Percentiles rank a stretch among this genome's conserved stretches.
phyloP scores from a whole-genome alignment of 2,329 filamentous ascomycete species.

The Thelonectria blattea region DNA sequence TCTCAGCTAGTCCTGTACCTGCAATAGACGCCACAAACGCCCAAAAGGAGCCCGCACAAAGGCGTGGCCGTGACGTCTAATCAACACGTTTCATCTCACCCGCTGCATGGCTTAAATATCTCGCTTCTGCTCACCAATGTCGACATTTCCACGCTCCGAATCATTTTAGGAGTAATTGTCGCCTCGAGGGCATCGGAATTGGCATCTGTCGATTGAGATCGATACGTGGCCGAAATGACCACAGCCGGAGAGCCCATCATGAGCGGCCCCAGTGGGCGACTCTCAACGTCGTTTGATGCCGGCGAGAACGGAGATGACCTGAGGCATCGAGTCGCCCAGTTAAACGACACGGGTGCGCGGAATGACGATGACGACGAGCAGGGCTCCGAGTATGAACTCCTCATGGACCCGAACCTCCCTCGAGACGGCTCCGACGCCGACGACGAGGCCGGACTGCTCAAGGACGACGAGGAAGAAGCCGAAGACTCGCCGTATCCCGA shows the following conservation, averaged over 20 bases:
- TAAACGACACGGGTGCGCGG: conserved; percentile 48
- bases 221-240: background rate
- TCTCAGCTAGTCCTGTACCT: background rate
- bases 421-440: conserved; percentile 42
- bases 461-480: conserved; percentile 44
- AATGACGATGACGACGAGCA: conserved; percentile 53
- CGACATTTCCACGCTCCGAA: background rate
- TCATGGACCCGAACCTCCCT: conserved; percentile 60
- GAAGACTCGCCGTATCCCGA: conserved; percentile 68
- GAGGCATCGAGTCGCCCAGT: conserved; percentile 46
- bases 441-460: conserved; percentile 36
- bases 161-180: background rate
- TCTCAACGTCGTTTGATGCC: conserved; percentile 38
- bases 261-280: conserved; percentile 33
- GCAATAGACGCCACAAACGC: conserved; percentile 31
- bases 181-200: background rate
- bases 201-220: background rate
- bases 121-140: background rate
- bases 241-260: conserved; percentile 30
- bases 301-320: conserved; percentile 34
- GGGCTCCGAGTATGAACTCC: conserved; percentile 59
- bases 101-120: background rate
- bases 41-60: conserved; percentile 24
- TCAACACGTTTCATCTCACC: conserved; percentile 28
- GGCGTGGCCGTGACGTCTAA: conserved; percentile 13